phyloP scores from a whole-genome alignment of 805 yeast genomes.

The Cyberlindnera sargentensis region DNA sequence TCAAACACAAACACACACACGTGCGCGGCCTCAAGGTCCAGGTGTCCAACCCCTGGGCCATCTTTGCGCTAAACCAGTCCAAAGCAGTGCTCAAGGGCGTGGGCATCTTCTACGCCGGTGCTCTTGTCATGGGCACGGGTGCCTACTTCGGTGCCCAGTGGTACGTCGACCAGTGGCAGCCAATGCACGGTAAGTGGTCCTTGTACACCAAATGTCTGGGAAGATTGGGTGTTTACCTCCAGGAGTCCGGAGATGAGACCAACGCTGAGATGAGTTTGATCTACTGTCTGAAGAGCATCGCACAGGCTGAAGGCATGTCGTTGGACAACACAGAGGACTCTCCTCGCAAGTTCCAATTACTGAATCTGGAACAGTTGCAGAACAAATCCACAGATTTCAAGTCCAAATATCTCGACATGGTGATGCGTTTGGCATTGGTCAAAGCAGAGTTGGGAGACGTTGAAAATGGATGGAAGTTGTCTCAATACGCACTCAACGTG shows the following conservation, averaged over 20 bases:
- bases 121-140: neutral
- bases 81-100: constrained; percentile 7
- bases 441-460: constrained; percentile 23
- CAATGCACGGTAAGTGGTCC: constrained; percentile 8
- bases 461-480: constrained; percentile 20
- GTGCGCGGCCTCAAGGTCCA: constrained; percentile 1
- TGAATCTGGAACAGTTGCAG: constrained; percentile 19
- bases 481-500: constrained; percentile 26
- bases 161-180: constrained; percentile 7
- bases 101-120: constrained; percentile 7
- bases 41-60: constrained; percentile 4
- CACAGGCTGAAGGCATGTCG: constrained; percentile 24
- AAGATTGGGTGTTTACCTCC: constrained; percentile 33
- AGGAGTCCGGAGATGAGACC: constrained; percentile 26
- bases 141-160: constrained; percentile 7
- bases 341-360: constrained; percentile 16
- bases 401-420: constrained; percentile 30
- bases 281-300: constrained; percentile 25
- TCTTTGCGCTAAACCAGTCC: constrained; percentile 7
- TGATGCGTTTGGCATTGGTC: constrained; percentile 33
- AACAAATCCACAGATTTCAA: constrained; percentile 26
- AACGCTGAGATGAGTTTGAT: constrained; percentile 30
- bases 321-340: constrained; percentile 11
- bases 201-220: constrained; percentile 5
- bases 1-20: neutral